Base-by-base conservation (phyloP, 2,329 filamentous ascomycete genomes). In the Phialophora tarda region DNA sequence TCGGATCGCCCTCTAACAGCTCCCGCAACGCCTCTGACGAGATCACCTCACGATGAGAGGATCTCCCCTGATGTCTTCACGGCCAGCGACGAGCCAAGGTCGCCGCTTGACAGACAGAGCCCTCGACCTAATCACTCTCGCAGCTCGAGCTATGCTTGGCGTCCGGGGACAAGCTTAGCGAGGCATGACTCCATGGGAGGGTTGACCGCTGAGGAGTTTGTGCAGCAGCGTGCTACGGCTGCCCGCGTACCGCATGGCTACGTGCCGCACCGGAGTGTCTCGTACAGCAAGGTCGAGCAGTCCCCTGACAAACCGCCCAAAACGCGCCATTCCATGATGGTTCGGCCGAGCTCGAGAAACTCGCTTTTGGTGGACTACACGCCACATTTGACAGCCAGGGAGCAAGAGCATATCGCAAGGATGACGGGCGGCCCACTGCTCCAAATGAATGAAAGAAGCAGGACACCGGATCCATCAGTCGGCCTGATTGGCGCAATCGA, bases 381-480 rank as follows among this genome's bases (percentile, higher is more conserved):
- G 8, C 79, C 81, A 0, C 86, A 89, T 64, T 82, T 97, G n/a
- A 93, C 91, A 23, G 93, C 93, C 21, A 87, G 90, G 17, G 93
- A 97, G 77, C 93, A 96, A 76, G 92, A 96, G 78, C 90, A 96
- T 71, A 85, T 96, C n/a, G 91, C 93, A 10, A 87, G 91, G 44
- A 83, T 92, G 72, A 96, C 92, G 0, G 91, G 91, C 0, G 88
- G 88, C 0, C 91, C 93, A 0, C 81, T 96, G 58, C 85, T 96
- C 72, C 88, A 86, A 65, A 81, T 96, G 75, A 85, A 84, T 82
- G 83, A 59, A 81, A 83, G 66, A 78, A 80, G 51, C 81, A 81
- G 62, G 79, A 82, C 10, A 76, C 84, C 75, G 17, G 75, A 79
- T 50, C 75, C 77, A 34, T 86, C 86, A 0, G 80, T 81, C 24